Conservation (phyloP, 2,329 filamentous ascomycete species). For the Microascus cirrosus region DNA sequence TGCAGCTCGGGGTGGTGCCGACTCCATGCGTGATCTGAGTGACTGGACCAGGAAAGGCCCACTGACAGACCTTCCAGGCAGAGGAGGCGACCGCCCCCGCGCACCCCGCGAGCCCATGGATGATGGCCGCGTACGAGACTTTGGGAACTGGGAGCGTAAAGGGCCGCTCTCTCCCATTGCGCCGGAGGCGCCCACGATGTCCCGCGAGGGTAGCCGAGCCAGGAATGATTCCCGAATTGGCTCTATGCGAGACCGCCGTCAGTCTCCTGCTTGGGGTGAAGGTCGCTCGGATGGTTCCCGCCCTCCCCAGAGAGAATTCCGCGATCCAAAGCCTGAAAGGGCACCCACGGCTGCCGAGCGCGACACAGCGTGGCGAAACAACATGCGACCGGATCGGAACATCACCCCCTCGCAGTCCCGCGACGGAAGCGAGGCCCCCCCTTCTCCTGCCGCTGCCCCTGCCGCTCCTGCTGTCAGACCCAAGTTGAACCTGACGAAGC, state of each 20-base stretch:
- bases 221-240: conserved; percentile 45
- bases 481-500: conserved; percentile 78
- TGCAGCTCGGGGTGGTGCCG: conserved; percentile 58
- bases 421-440: conserved; percentile 64
- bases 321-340: conserved; percentile 47
- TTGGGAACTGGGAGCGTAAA: conserved; percentile 88
- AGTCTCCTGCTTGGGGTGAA: conserved; percentile 68
- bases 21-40: conserved; percentile 64
- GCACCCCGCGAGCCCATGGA: conserved; percentile 54
- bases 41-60: conserved; percentile 94
- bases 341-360: conserved; percentile 79
- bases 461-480: conserved; percentile 54
- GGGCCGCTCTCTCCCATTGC: conserved; percentile 72
- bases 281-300: conserved; percentile 65
- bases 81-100: conserved; percentile 44
- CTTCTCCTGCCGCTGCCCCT: conserved; percentile 50
- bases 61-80: conserved; percentile 56
- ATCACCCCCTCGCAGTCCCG: conserved; percentile 57
- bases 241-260: conserved; percentile 49
- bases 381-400: conserved; percentile 73
- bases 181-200: conserved; percentile 33
- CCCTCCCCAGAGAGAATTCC: conserved; percentile 65
- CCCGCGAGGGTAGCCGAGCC: conserved; percentile 44
- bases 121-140: conserved; percentile 69
- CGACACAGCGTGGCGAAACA: conserved; percentile 85